These are phyloP conservation scores for Keithomyces neogunnii DNA, from an alignment of 2,329 filamentous ascomycete species.

Conservation along the genomic window DNA sequence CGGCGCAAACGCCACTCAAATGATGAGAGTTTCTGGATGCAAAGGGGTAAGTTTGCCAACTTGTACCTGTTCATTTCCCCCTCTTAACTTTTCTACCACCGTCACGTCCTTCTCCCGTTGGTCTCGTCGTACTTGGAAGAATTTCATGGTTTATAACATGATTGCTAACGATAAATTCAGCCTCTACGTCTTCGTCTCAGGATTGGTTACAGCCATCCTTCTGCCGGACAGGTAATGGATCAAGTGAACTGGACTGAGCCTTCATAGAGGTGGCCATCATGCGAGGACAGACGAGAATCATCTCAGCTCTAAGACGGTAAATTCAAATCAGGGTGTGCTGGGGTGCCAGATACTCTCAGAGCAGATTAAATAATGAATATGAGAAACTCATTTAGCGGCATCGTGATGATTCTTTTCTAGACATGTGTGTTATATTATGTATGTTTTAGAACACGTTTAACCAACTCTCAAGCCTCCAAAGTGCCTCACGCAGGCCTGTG, in stretches of 20 bases:
- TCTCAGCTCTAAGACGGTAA: too few relatives aligned
- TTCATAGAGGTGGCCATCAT: slow-evolving; percentile 19
- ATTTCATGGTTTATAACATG: background rate
- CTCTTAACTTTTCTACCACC: background rate
- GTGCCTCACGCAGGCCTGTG: too few relatives aligned
- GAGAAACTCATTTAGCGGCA: background rate
- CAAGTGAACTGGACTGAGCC: slow-evolving; percentile 97
- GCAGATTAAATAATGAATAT: background rate
- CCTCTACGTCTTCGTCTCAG: slow-evolving; percentile 77
- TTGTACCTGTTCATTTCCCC: background rate
- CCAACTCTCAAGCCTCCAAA: too few relatives aligned
- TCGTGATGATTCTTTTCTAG: too few relatives aligned
- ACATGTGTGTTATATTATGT: background rate
- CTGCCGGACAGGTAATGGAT: slow-evolving; percentile 66
- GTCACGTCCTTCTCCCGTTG: background rate
- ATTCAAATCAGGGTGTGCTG: background rate
- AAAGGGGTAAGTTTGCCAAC: slow-evolving; percentile 66
- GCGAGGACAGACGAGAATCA: background rate
- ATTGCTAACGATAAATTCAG: slow-evolving; percentile 36
- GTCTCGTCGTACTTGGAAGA: background rate
- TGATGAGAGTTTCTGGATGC: slow-evolving; percentile 78
- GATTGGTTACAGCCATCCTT: slow-evolving; percentile 68
- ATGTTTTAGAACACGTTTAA: too few relatives aligned
- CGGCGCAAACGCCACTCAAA: slow-evolving; percentile 78
- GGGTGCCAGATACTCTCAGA: background rate